Percentiles rank a stretch among this genome's conserved stretches.
These are phyloP conservation scores for Clitocybe nebularis DNA, from an alignment of 1,284 basidiomycete genomes.

Conservation along the genomic window DNA sequence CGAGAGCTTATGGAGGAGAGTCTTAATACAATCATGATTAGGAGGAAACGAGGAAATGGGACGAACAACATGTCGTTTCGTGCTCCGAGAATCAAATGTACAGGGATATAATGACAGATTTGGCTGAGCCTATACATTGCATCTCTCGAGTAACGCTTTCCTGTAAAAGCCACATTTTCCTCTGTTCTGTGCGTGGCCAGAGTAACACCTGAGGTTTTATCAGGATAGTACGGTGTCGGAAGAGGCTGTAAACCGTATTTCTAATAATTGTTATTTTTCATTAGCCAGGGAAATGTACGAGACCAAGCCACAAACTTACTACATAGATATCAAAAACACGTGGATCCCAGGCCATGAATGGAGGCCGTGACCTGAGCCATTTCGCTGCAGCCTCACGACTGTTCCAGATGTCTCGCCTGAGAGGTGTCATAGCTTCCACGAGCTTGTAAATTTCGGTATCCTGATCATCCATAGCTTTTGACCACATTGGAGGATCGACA, in stretches of 20 bases:
- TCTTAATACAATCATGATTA: no score
- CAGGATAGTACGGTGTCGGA: conserved; percentile 23
- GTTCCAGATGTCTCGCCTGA: conserved; percentile 24
- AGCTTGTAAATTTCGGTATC: conserved; percentile 24
- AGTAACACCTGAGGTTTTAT: conserved; percentile 14
- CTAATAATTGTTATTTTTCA: no score
- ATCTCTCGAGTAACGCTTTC: conserved; percentile 9
- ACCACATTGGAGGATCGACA: conserved; percentile 23
- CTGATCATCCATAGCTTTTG: conserved; percentile 17
- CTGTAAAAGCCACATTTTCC: conserved; percentile 17
- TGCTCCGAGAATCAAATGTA: conserved; percentile 18
- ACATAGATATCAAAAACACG: conserved; percentile 38
- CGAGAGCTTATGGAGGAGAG: no score
- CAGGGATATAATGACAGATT: conserved; percentile 15
- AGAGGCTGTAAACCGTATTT: conserved; percentile 38
- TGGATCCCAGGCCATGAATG: conserved; percentile 39
- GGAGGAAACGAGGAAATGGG: no score
- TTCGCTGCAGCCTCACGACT: conserved; percentile 20
- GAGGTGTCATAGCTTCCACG: conserved; percentile 20
- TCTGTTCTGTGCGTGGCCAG: conserved; percentile 13
- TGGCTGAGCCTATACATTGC: conserved; percentile 15
- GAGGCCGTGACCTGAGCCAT: conserved; percentile 23
- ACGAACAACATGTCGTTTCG: conserved; percentile 21
- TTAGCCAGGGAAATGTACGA: not conserved
- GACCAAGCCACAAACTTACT: conserved; percentile 25